Base-by-base conservation (phyloP, 805 yeast genomes). In the Hanseniaspora singularis region DNA sequence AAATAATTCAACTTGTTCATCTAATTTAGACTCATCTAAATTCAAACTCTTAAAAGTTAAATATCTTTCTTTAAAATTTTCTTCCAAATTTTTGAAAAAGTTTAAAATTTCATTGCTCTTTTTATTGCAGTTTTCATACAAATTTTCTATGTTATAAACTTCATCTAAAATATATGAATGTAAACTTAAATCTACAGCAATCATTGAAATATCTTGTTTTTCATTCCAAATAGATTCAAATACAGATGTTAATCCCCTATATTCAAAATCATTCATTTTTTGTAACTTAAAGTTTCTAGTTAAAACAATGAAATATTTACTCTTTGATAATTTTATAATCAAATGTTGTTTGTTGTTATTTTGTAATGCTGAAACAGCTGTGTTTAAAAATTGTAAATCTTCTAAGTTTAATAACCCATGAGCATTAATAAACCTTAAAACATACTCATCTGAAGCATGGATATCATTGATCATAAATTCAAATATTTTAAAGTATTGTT, bases 91-190 rank as follows among this genome's bases (percentile, higher is more conserved):
- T 6, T 54, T 38, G 9, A 63, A 51, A 15, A 54, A 54, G 27
- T 57, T 54, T 4, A 56, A 52, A 16, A 54, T 58, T 11, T 40
- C 33, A 6, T 15, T 4, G 18, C 14, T 34, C 3, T 27, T 16
- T 10, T 33, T 22, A n/a, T 32, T 11, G 47, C 56, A 40, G 16
- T 52, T 57, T 2, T 54, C 52, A 44, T 57, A 59, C 40, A 57
- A 57, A 34, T 58, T 56, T 37, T 63, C 64, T 42, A 62, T 50
- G 48, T 67, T 69, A 48, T 59, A 58, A 27, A 67, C 57, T 52
- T 61, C 67, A 10, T 63, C 53, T 9, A 67, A 54, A 43, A 67
- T 42, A 18, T 61, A 61, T 1, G 68, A 56, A 49, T 61, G 61
- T 7, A 65, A 42, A 31, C 64, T 62, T 18, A 66, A 33, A 30